These are phyloP conservation scores for Gloeophyllum trabeum DNA, from an alignment of 768 basidiomycete genomes.

Conservation along the genomic window DNA sequence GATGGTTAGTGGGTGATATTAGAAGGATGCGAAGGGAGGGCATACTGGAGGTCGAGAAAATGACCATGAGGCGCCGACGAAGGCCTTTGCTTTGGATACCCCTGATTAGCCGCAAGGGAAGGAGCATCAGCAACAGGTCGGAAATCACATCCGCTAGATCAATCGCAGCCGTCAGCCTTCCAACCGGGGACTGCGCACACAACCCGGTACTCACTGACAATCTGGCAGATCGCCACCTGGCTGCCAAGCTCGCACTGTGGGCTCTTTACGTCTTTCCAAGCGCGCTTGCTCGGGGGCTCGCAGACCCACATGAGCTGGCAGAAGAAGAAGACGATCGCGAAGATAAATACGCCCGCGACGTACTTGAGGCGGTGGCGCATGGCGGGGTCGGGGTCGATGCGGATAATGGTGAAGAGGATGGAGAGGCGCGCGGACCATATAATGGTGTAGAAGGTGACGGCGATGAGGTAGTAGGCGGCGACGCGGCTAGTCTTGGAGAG, in stretches of 20 bases:
- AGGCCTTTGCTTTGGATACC: constrained; percentile 26
- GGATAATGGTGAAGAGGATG: constrained; percentile 42
- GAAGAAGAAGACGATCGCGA: not conserved
- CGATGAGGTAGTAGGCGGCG: constrained; percentile 17
- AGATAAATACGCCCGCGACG: not conserved
- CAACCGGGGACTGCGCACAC: not conserved
- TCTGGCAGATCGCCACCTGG: constrained; percentile 37
- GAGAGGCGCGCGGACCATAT: constrained; percentile 30
- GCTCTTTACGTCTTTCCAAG: constrained; percentile 25
- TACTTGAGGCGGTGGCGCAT: not conserved
- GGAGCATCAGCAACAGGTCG: constrained; percentile 30
- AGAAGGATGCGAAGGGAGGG: not conserved
- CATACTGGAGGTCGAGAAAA: constrained; percentile 43
- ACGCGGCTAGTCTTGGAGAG: constrained; percentile 10
- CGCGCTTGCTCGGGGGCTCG: constrained; percentile 15
- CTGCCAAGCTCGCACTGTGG: constrained; percentile 33
- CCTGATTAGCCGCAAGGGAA: constrained; percentile 33
- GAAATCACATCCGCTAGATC: constrained; percentile 34
- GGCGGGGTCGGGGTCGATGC: constrained; percentile 28
- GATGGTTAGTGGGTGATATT: not conserved
- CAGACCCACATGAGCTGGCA: constrained; percentile 32
- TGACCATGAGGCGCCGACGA: constrained; percentile 30
- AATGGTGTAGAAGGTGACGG: constrained; percentile 14
- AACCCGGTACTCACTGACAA: constrained; percentile 30
- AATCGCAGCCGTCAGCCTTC: not conserved